A percentile compares a stretch with the other conserved stretches of the same genome.
Evolutionary conservation across 2,329 filamentous ascomycete genomes (phyloP).

Genomic region (Phialophora tarda): DNA sequence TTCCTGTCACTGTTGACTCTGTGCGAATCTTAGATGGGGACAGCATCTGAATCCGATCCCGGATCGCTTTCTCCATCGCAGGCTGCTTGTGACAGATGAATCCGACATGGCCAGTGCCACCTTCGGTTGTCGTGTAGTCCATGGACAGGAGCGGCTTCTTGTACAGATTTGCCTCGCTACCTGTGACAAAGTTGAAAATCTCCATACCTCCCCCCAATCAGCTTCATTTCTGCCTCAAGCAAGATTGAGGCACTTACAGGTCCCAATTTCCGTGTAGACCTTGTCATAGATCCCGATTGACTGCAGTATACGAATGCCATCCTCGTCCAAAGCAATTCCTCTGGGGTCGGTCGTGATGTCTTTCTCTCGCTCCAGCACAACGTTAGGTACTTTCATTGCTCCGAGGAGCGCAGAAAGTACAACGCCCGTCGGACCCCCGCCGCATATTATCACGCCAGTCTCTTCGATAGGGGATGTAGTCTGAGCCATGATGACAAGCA

Average conservation of each 20-base stretch:
- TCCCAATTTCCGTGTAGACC: constrained; percentile 43
- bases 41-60: constrained; percentile 28
- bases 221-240: neutral
- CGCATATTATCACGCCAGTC: constrained; percentile 43
- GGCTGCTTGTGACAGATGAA: constrained; percentile 44
- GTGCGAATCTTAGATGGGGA: constrained; percentile 29
- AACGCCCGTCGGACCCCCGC: constrained; percentile 44
- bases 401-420: constrained; percentile 42
- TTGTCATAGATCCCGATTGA: constrained; percentile 42
- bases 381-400: constrained; percentile 39
- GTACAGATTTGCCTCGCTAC: constrained; percentile 27
- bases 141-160: constrained; percentile 35
- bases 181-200: constrained; percentile 35
- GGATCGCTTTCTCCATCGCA: constrained; percentile 40
- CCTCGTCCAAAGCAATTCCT: constrained; percentile 44
- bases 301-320: constrained; percentile 44
- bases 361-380: constrained; percentile 42
- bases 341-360: constrained; percentile 44
- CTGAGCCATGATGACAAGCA: constrained; percentile 21
- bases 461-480: constrained; percentile 18
- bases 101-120: constrained; percentile 43
- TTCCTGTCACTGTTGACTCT: constrained; percentile 28
- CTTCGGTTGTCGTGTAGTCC: constrained; percentile 38
- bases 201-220: constrained; percentile 32
- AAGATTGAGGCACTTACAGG: constrained; percentile 31